phyloP scores from a whole-genome alignment of 192 early-diverging fungal genomes.

The Geosiphon pyriformis region DNA sequence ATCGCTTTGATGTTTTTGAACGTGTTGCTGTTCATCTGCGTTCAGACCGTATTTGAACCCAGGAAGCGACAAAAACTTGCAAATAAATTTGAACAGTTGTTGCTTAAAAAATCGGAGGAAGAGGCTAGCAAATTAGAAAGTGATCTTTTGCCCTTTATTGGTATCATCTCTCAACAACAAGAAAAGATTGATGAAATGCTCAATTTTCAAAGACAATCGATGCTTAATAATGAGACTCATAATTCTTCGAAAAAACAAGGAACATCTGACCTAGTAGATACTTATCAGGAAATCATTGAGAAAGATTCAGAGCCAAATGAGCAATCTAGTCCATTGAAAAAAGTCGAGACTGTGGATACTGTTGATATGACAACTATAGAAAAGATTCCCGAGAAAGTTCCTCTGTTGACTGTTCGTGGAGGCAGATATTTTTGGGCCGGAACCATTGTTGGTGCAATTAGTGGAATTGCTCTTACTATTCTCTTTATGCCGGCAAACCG shows the following conservation, averaged over 20 bases:
- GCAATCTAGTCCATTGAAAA: neutral
- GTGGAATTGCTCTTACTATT: neutral
- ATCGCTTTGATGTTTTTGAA: conserved; percentile 70
- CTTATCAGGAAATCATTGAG: neutral
- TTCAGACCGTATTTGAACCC: conserved; percentile 73
- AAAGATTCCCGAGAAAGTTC: too few relatives aligned
- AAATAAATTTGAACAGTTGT: conserved; percentile 55
- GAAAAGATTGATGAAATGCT: neutral
- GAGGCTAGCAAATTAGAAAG: neutral
- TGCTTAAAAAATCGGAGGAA: neutral
- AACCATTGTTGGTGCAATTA: neutral
- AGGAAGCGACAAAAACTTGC: conserved; percentile 59
- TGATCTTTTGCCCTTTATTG: neutral
- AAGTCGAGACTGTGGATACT: too few relatives aligned
- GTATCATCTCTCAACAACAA: neutral
- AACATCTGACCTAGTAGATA: neutral
- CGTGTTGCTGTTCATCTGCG: conserved; percentile 57
- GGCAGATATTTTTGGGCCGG: neutral
- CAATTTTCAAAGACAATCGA: neutral
- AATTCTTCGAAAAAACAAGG: too few relatives aligned
- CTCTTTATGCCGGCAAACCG: neutral
- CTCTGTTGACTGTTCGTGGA: too few relatives aligned
- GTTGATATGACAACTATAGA: too few relatives aligned
- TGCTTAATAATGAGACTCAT: neutral
- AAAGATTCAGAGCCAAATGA: too few relatives aligned